A percentile compares a stretch with the other conserved stretches of the same genome.
Conservation (phyloP, 768 basidiomycete species). For the Russula griseocarnosa region DNA sequence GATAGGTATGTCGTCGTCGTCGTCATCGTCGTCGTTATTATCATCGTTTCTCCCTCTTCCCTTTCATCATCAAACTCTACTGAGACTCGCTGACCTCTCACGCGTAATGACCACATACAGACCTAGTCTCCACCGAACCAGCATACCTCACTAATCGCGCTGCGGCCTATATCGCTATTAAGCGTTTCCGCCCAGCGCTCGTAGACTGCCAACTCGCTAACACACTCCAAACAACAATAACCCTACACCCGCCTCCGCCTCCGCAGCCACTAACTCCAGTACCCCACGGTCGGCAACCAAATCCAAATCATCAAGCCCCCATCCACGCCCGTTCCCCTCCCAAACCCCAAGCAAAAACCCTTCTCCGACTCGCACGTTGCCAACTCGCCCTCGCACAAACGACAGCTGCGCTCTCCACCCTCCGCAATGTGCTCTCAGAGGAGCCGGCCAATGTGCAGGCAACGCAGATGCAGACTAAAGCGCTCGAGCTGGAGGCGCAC, state of each 20-base stretch:
- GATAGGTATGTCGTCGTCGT: constrained; percentile 45
- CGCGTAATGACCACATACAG: constrained; percentile 24
- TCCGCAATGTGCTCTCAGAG: constrained; percentile 49
- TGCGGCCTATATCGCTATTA: constrained; percentile 78
- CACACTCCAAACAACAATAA: constrained; percentile 48
- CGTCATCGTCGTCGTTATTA: neutral
- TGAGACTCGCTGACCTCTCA: neutral
- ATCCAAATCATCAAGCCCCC: neutral
- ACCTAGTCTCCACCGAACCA: constrained; percentile 47
- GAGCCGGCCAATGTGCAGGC: constrained; percentile 15
- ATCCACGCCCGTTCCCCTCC: neutral
- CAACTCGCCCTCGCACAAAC: constrained; percentile 75
- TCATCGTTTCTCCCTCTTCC: neutral
- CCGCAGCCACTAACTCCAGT: neutral
- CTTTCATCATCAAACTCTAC: neutral
- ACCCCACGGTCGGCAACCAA: neutral
- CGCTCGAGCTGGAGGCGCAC: constrained; percentile 59
- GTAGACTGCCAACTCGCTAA: constrained; percentile 76
- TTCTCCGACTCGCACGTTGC: constrained; percentile 78
- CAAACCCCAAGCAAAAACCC: constrained; percentile 58
- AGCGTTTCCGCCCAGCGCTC: constrained; percentile 69
- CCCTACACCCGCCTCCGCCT: neutral
- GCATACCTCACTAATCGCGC: constrained; percentile 83
- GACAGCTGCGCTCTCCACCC: constrained; percentile 59
- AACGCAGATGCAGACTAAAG: constrained; percentile 53